Evolutionary conservation across 306 rosid genomes (phyloP).

Genomic region (Quercus robur): DNA sequence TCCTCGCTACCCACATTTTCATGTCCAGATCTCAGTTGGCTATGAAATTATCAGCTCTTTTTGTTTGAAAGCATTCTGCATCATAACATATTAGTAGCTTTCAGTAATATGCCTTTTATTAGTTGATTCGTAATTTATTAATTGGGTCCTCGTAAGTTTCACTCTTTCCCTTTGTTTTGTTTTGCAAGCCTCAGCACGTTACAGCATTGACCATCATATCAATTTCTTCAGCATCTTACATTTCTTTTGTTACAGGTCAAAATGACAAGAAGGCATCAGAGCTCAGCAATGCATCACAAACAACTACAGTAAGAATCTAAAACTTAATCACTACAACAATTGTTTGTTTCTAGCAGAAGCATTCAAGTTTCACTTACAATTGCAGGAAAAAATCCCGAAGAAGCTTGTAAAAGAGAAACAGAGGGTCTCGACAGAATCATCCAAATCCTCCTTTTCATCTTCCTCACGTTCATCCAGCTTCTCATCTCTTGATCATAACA

Average conservation of each 20-base stretch:
- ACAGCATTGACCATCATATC: not conserved
- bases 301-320: constrained; percentile 43
- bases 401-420: constrained; percentile 44
- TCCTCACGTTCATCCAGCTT: constrained; percentile 79
- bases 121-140: not conserved
- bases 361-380: constrained; percentile 1
- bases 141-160: not conserved
- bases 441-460: constrained; percentile 58
- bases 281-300: constrained; percentile 20
- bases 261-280: constrained; percentile 33
- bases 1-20: not conserved
- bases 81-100: not conserved
- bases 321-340: constrained; percentile 1
- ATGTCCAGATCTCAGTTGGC: not conserved
- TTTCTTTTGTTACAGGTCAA: constrained; percentile 29
- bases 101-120: not conserved
- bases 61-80: not conserved
- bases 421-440: constrained; percentile 62
- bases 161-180: not conserved
- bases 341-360: constrained; percentile 2
- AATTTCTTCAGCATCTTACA: not conserved
- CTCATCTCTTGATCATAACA: constrained; percentile 63
- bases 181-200: not conserved
- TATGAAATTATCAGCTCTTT: no score
- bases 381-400: constrained; percentile 55